Percentiles rank a stretch among this genome's conserved stretches.
phyloP scores from a whole-genome alignment of 2,329 filamentous ascomycete species.

The Fusarium albosuccineum region DNA sequence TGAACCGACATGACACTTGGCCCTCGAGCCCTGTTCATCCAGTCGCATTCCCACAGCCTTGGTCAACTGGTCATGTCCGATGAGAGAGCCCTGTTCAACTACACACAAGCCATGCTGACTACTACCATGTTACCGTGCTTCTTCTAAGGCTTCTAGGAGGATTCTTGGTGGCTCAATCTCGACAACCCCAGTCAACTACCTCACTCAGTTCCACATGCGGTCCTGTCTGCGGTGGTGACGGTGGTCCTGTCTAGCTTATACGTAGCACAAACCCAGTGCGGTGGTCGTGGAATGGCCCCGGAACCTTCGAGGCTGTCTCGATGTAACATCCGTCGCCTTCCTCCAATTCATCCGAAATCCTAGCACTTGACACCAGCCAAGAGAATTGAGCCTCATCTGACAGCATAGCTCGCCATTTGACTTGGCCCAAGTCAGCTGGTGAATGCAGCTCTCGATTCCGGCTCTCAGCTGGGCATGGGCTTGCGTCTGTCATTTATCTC shows the following conservation, averaged over 20 bases:
- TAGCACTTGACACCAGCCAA: background rate
- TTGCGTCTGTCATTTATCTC: constrained; percentile 3
- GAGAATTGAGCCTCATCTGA: constrained; percentile 18
- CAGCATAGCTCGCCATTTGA: constrained; percentile 12
- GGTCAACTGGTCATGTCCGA: constrained; percentile 4
- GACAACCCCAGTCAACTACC: constrained; percentile 17
- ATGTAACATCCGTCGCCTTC: constrained; percentile 22
- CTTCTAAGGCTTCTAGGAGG: constrained; percentile 23
- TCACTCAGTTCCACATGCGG: constrained; percentile 13
- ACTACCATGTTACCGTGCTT: constrained; percentile 13
- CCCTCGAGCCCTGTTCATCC: constrained; percentile 35
- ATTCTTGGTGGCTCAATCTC: constrained; percentile 35
- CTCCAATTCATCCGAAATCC: constrained; percentile 6
- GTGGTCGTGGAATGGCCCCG: constrained; percentile 31
- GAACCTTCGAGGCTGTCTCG: constrained; percentile 21
- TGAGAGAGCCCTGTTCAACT: background rate
- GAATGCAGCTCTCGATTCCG: constrained; percentile 20
- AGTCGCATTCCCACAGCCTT: constrained; percentile 17
- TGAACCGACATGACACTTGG: constrained; percentile 46
- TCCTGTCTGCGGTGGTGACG: constrained; percentile 35
- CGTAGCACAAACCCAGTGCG: constrained; percentile 17
- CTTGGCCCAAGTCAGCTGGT: background rate
- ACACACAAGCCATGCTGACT: constrained; percentile 14
- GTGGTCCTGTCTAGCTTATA: constrained; percentile 25
- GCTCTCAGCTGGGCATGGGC: constrained; percentile 8